These are phyloP conservation scores for Trypanosoma brucei DNA, from an alignment of 208 protist species.

Conservation along the genomic window DNA sequence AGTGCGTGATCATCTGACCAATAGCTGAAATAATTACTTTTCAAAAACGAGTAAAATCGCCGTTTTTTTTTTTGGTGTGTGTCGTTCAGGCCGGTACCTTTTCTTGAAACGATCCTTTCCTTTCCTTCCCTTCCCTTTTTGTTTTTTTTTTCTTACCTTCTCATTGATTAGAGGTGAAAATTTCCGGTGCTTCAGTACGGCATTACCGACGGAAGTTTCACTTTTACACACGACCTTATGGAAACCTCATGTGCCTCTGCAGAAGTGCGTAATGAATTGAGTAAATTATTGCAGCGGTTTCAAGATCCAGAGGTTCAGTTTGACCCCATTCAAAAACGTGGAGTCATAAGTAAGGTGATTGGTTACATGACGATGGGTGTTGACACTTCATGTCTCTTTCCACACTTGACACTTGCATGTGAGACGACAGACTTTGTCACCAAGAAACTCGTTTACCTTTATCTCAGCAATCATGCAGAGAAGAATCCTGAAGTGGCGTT, in stretches of 20 bases:
- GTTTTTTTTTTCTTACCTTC: too few relatives aligned
- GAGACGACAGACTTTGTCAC: constrained; percentile 92
- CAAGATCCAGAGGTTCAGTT: constrained; percentile 34
- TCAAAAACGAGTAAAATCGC: too few relatives aligned
- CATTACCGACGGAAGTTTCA: too few relatives aligned
- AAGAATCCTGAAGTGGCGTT: constrained; percentile 90
- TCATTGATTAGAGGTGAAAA: too few relatives aligned
- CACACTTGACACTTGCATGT: constrained; percentile 87
- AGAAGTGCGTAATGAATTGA: constrained; percentile 32
- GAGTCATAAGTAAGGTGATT: constrained; percentile 89
- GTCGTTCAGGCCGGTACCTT: too few relatives aligned
- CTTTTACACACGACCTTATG: constrained; percentile 1
- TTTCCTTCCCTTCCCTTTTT: too few relatives aligned
- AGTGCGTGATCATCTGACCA: too few relatives aligned
- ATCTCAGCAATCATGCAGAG: constrained; percentile 90
- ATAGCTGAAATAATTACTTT: too few relatives aligned
- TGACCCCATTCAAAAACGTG: constrained; percentile 47
- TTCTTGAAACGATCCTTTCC: too few relatives aligned
- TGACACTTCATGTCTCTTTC: constrained; percentile 91
- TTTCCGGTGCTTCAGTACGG: too few relatives aligned
- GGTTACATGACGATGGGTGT: constrained; percentile 96
- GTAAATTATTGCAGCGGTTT: constrained; percentile 33
- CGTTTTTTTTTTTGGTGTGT: too few relatives aligned
- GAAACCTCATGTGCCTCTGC: background rate
- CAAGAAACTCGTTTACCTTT: constrained; percentile 98